These are phyloP conservation scores for Ambrosiella cleistominuta DNA, from an alignment of 2,329 filamentous ascomycete species.

Conservation along the genomic window DNA sequence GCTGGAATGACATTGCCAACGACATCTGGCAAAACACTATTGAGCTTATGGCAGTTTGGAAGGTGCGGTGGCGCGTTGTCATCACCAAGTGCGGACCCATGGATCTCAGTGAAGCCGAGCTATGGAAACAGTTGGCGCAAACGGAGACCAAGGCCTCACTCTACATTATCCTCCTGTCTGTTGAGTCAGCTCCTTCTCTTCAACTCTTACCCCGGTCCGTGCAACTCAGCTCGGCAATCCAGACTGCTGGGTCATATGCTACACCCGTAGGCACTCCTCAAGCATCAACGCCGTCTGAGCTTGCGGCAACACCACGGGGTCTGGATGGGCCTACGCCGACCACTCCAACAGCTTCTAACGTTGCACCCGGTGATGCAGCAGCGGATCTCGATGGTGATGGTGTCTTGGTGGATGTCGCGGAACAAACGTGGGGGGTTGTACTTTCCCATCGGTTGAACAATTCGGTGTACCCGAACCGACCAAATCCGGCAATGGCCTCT, in stretches of 20 bases:
- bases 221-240: conserved; percentile 22
- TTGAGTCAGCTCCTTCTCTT: conserved; percentile 47
- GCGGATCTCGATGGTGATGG: conserved; percentile 39
- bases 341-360: conserved; percentile 24
- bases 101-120: conserved; percentile 45
- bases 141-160: conserved; percentile 33
- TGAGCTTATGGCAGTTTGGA: conserved; percentile 51
- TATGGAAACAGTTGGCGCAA: conserved; percentile 37
- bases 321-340: conserved; percentile 35
- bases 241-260: conserved; percentile 24
- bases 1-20: conserved; percentile 45
- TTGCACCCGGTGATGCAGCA: conserved; percentile 22
- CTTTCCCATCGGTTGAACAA: conserved; percentile 48
- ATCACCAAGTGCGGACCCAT: conserved; percentile 55
- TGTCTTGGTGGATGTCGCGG: conserved; percentile 52
- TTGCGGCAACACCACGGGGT: conserved; percentile 42
- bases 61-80: conserved; percentile 61
- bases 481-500: conserved; percentile 40
- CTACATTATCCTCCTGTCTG: conserved; percentile 42
- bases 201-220: conserved; percentile 40
- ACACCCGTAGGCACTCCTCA: conserved; percentile 56
- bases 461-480: conserved; percentile 35
- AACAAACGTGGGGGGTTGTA: conserved; percentile 61
- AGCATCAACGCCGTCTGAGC: conserved; percentile 36
- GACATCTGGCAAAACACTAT: conserved; percentile 67